Evolutionary conservation across 2,329 filamentous ascomycete genomes (phyloP).

Genomic region (Pseudopithomyces chartarum): DNA sequence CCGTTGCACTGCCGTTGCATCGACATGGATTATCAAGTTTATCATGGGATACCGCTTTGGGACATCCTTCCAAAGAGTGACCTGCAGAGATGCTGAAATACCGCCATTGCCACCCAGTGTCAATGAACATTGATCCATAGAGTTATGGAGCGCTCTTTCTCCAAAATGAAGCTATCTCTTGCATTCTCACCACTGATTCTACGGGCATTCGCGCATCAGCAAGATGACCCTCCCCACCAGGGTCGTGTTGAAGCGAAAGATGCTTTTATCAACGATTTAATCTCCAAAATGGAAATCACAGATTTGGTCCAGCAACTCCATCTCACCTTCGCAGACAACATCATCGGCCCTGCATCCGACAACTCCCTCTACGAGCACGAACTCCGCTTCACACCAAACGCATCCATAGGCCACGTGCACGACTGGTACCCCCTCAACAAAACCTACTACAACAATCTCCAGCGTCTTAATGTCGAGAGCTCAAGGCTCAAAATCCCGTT

Average conservation of each 20-base stretch:
- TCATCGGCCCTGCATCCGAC: conserved; percentile 46
- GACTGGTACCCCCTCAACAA: conserved; percentile 53
- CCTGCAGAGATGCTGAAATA: neutral
- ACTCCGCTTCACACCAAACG: conserved; percentile 44
- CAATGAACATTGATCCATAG: neutral
- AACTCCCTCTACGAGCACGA: conserved; percentile 49
- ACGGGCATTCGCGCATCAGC: neutral
- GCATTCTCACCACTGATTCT: neutral
- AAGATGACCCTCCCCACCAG: neutral
- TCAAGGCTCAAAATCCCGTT: conserved; percentile 48
- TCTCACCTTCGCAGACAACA: conserved; percentile 51
- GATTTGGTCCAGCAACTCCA: conserved; percentile 49
- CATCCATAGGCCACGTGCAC: conserved; percentile 50
- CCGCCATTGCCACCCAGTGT: neutral
- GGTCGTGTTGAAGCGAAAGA: conserved; percentile 13
- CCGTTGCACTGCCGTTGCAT: conserved; percentile 9
- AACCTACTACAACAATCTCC: conserved; percentile 50
- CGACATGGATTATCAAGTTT: neutral
- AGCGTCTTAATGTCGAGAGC: conserved; percentile 46
- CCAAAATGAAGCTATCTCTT: neutral
- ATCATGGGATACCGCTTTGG: conserved; percentile 6
- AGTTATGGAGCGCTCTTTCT: neutral
- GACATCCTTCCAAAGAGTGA: neutral
- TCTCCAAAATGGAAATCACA: conserved; percentile 20
- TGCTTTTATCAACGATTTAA: conserved; percentile 19